Conservation (phyloP, 345 rosid species). For the Sisymbrium irio region DNA sequence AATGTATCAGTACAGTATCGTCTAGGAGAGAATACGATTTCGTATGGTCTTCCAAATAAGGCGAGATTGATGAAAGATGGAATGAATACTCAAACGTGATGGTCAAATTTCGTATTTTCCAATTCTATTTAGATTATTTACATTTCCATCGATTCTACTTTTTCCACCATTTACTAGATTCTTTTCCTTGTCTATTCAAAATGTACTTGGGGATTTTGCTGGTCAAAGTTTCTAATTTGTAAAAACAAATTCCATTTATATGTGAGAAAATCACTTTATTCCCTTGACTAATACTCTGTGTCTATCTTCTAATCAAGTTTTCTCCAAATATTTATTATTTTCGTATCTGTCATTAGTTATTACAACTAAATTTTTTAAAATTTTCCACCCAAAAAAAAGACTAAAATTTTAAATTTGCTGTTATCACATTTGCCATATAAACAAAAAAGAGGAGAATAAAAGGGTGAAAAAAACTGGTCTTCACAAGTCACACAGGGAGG, state of each 20-base stretch:
- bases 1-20: background rate
- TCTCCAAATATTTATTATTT: background rate
- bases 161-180: background rate
- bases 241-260: background rate
- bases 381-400: too few species aligned
- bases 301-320: background rate
- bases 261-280: background rate
- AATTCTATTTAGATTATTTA: background rate
- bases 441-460: background rate
- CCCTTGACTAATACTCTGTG: background rate
- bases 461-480: conserved; percentile 14
- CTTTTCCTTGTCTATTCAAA: background rate
- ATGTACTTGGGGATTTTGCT: background rate
- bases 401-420: too few species aligned
- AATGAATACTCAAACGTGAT: background rate
- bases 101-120: background rate
- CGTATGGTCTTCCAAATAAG: too few species aligned
- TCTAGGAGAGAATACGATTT: too few species aligned
- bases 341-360: background rate
- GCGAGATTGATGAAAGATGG: background rate
- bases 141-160: background rate
- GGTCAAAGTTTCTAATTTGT: background rate
- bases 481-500: conserved; percentile 19
- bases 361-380: background rate
- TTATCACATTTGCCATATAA: too few species aligned